Percentiles rank a stretch among this genome's conserved stretches.
Evolutionary conservation across 495 filamentous ascomycete genomes (phyloP).

Genomic region (Hypomontagnella monticulosa): DNA sequence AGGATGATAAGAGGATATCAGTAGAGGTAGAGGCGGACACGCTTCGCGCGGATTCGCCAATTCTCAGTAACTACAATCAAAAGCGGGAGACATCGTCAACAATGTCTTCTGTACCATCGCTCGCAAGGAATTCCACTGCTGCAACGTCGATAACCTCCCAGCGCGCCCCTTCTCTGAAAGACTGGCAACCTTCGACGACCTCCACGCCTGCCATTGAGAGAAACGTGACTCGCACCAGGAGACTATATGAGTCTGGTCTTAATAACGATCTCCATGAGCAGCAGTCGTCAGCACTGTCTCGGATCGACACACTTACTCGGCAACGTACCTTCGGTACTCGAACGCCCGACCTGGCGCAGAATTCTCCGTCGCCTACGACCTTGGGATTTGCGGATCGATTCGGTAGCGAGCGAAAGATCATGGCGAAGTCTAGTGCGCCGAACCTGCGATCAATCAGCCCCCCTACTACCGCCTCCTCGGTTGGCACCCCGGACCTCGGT

Average conservation of each 20-base stretch:
- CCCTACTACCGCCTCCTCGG: conserved; percentile 44
- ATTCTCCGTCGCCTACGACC: conserved; percentile 46
- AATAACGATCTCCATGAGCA: conserved; percentile 84
- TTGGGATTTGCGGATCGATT: conserved; percentile 47
- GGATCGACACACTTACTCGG: conserved; percentile 77
- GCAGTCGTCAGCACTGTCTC: conserved; percentile 76
- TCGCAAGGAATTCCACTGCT: conserved; percentile 82
- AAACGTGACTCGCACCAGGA: conserved; percentile 70
- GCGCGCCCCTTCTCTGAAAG: conserved; percentile 60
- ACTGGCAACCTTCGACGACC: conserved; percentile 53
- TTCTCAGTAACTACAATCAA: conserved; percentile 69
- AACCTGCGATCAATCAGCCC: conserved; percentile 57
- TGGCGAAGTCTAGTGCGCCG: conserved; percentile 59
- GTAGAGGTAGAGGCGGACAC: conserved; percentile 49
- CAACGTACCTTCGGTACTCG: conserved; percentile 62
- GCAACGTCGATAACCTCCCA: conserved; percentile 93
- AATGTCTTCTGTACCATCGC: conserved; percentile 76
- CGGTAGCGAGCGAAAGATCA: conserved; percentile 47
- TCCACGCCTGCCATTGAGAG: conserved; percentile 56
- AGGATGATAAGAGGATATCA: conserved; percentile 50
- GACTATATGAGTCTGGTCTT: conserved; percentile 87
- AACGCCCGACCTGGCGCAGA: conserved; percentile 56
- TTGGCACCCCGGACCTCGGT: conserved; percentile 42
- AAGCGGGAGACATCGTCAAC: conserved; percentile 90
- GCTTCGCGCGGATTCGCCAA: conserved; percentile 67